Evolutionary conservation across 768 basidiomycete genomes (phyloP), one percentile per base, ranked within the genome.

Genomic region (Agaricus sinodeliciosus): DNA sequence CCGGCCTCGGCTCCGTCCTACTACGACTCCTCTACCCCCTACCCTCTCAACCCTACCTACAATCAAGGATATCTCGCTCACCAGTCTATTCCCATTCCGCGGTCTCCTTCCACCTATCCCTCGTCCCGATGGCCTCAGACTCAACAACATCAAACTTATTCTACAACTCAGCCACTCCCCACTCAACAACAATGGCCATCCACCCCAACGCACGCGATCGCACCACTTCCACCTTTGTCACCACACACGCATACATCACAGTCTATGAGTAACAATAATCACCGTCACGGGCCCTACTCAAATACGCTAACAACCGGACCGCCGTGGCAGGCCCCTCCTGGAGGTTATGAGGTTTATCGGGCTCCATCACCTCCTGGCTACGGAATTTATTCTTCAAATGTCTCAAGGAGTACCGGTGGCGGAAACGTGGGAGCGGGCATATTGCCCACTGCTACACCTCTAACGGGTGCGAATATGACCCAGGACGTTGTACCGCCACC

Each of bases 401-500:
- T 25, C 15, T 13, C 43, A n/a, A 45, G 51, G 39, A 37, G 31
- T 4, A 28, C 16, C 15, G 16, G 77, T 4, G 64, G 72, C 26
- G 68, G 71, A 49, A 62, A 62, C 27, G 67, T 60, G 45, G 61
- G 65, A 41, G 70, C 58, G 48, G 62, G 59, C 5, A 55, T 63
- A 16, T 62, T 67, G 13, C 65, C 71, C 8, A 63, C 67, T 9
- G n/a, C 43, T 25, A 46, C 51, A 16, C 26, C 51, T 27, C 27
- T 53, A 9, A 12, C 40, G 27, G 45, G 15, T 16, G 27, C 50
- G 3, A 44, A 15, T 18, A 6, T 35, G 12, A 26, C 37, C 2
- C 56, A 69, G 55, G 81, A 77, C 58, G 67, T 72, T 43, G 84
- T 78, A 12, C 85, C 78, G 8, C 82, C 76, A 53, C 76, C 81